Evolutionary conservation across 2,329 filamentous ascomycete genomes (phyloP).

Genomic region (Alternaria postmessia): DNA sequence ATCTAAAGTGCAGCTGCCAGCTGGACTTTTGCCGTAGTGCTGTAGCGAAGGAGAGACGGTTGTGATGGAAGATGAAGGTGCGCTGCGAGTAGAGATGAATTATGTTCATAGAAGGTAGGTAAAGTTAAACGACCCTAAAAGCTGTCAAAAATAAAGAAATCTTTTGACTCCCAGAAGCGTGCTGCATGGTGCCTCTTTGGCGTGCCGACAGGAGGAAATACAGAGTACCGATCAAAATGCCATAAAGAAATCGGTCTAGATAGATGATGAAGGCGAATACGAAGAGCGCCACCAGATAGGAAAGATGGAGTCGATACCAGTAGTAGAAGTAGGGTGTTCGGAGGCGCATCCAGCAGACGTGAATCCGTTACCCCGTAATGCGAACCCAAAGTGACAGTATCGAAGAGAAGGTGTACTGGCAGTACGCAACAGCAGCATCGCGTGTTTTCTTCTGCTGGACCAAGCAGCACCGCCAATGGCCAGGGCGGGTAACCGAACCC

Average conservation of each 20-base stretch:
- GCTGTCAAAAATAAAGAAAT: conserved; percentile 22
- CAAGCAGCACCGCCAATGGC: conserved; percentile 30
- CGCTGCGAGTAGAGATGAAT: conserved; percentile 27
- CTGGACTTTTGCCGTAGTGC: not conserved
- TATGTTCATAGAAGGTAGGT: conserved; percentile 44
- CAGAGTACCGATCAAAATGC: conserved; percentile 44
- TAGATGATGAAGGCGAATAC: conserved; percentile 20
- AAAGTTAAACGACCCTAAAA: conserved; percentile 25
- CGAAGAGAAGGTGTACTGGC: conserved; percentile 37
- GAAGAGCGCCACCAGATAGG: conserved; percentile 21
- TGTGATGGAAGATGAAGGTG: not conserved
- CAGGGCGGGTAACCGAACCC: conserved; percentile 34
- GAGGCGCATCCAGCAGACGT: conserved; percentile 38
- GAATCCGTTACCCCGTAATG: conserved; percentile 37
- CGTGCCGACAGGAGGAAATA: conserved; percentile 34
- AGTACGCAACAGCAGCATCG: conserved; percentile 49
- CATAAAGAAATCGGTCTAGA: conserved; percentile 42
- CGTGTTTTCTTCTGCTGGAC: conserved; percentile 33
- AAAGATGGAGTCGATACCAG: conserved; percentile 25
- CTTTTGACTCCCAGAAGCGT: conserved; percentile 36
- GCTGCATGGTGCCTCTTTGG: conserved; percentile 28
- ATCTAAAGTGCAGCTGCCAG: not conserved
- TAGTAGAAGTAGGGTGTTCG: conserved; percentile 25
- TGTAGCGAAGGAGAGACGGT: not conserved
- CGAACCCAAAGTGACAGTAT: conserved; percentile 36